Percentiles rank a stretch among this genome's conserved stretches.
Conservation (phyloP, 1,284 basidiomycete genomes). For the Pseudozyma pruni region DNA sequence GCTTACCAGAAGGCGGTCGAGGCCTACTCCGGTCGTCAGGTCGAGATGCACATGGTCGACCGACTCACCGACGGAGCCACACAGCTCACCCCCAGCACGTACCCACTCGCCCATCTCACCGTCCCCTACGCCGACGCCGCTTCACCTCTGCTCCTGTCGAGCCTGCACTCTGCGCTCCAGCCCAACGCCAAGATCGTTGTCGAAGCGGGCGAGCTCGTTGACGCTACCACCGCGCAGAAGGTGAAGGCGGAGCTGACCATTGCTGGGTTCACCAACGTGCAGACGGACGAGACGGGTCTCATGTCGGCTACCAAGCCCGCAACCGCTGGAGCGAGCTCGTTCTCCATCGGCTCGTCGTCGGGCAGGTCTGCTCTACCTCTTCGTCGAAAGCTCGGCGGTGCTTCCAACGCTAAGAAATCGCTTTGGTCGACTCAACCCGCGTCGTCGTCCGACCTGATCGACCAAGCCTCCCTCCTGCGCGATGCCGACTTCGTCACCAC, state of each 20-base stretch:
- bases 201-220: constrained; percentile 39
- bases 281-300: constrained; percentile 17
- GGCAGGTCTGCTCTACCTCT: constrained; percentile 46
- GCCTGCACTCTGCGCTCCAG: constrained; percentile 39
- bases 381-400: constrained; percentile 47
- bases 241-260: constrained; percentile 53
- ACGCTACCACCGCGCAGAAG: constrained; percentile 26
- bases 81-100: constrained; percentile 37
- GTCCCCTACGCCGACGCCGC: constrained; percentile 45
- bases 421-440: constrained; percentile 63
- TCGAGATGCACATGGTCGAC: constrained; percentile 67
- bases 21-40: constrained; percentile 37
- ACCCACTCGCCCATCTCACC: constrained; percentile 49
- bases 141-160: constrained; percentile 45
- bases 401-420: constrained; percentile 48
- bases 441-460: constrained; percentile 48
- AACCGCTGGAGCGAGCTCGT: constrained; percentile 10
- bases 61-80: constrained; percentile 62
- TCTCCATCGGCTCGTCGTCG: constrained; percentile 37
- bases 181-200: constrained; percentile 47
- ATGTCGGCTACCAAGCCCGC: constrained; percentile 24
- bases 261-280: constrained; percentile 53
- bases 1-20: constrained; percentile 60
- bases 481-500: constrained; percentile 52
- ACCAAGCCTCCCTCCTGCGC: constrained; percentile 54